These are phyloP conservation scores for Hanseniaspora clermontiae DNA, from an alignment of 805 yeast genomes.

Conservation along the genomic window DNA sequence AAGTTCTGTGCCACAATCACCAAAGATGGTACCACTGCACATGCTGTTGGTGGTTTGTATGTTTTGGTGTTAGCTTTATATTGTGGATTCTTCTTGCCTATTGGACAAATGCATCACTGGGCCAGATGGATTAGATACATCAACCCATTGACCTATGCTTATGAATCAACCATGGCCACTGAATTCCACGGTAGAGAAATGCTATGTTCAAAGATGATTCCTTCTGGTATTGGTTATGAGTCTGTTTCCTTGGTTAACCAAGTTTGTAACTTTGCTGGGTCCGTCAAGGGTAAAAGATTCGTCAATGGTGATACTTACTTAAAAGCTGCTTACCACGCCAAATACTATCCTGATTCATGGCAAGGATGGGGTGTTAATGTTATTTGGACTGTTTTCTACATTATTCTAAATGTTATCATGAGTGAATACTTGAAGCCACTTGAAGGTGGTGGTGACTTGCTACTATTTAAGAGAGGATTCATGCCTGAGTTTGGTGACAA, in stretches of 20 bases:
- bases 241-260: slow-evolving; percentile 30
- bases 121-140: slow-evolving; percentile 43
- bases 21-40: slow-evolving; percentile 43
- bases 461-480: slow-evolving; percentile 36
- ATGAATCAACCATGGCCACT: slow-evolving; percentile 43
- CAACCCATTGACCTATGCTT: slow-evolving; percentile 38
- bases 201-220: slow-evolving; percentile 39
- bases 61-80: slow-evolving; percentile 47
- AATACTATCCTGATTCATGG: slow-evolving; percentile 39
- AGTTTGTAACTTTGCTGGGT: slow-evolving; percentile 44
- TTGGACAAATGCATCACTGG: slow-evolving; percentile 46
- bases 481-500: slow-evolving; percentile 28
- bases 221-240: slow-evolving; percentile 45
- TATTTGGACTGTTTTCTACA: slow-evolving; percentile 34
- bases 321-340: slow-evolving; percentile 30
- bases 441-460: slow-evolving; percentile 32
- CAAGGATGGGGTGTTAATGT: slow-evolving; percentile 48
- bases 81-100: slow-evolving; percentile 40
- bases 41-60: slow-evolving; percentile 42
- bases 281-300: slow-evolving; percentile 32
- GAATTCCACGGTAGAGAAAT: slow-evolving; percentile 46
- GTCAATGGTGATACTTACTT: slow-evolving; percentile 39
- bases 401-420: slow-evolving; percentile 27
- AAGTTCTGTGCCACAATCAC: slow-evolving; percentile 42
- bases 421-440: slow-evolving; percentile 30